Conservation (phyloP, 176 grass and related monocot genomes). For the Bolboschoenus planiculmis region DNA sequence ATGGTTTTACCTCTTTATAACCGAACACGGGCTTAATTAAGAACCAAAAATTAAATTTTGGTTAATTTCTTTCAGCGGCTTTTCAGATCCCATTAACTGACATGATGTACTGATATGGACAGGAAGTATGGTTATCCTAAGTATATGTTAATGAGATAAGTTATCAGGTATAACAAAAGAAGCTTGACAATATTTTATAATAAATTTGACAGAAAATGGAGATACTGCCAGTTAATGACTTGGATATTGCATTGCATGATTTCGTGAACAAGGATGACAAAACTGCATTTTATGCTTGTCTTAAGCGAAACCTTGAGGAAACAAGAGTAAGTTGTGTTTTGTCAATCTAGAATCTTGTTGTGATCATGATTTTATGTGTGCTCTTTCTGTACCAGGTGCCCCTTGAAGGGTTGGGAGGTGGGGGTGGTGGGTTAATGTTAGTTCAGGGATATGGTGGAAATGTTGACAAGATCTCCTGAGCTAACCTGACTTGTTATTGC, state of each 20-base stretch:
- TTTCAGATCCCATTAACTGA: not conserved
- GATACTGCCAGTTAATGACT: conserved; percentile 46
- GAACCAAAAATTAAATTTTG: not conserved
- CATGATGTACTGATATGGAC: not conserved
- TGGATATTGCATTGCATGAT: conserved; percentile 61
- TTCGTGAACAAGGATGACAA: conserved; percentile 69
- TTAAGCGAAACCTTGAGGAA: conserved; percentile 42
- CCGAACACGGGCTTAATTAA: not conserved
- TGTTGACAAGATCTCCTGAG: not conserved
- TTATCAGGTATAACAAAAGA: not conserved
- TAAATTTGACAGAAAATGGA: conserved; percentile 59
- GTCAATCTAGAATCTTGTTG: not conserved
- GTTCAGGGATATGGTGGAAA: not conserved
- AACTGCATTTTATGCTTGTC: conserved; percentile 50
- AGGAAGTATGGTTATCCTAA: not conserved
- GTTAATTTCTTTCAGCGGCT: not conserved
- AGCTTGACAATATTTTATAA: conserved; percentile 1
- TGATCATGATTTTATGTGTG: not conserved
- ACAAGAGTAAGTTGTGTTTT: conserved; percentile 37
- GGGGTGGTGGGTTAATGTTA: not conserved
- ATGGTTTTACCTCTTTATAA: not conserved
- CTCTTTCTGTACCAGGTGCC: not conserved
- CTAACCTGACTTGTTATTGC: not conserved
- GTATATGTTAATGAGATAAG: not conserved
- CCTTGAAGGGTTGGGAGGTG: not conserved